These are phyloP conservation scores for Phytophthora quininea DNA, from an alignment of 352 stramenopile genomes.

Conservation along the genomic window DNA sequence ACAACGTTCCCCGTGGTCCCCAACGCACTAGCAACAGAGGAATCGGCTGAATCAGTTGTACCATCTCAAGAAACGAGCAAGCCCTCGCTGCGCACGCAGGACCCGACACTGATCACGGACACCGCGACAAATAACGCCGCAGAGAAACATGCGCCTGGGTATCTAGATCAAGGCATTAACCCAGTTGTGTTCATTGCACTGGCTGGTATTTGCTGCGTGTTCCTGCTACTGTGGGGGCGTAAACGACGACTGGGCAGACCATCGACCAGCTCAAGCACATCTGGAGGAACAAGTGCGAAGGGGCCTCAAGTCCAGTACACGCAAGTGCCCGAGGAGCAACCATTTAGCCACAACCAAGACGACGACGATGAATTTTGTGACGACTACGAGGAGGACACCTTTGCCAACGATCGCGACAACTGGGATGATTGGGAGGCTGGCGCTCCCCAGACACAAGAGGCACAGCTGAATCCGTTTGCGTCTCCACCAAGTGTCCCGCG, in stretches of 20 bases:
- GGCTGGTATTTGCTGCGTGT: constrained; percentile 58
- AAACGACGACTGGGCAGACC: constrained; percentile 41
- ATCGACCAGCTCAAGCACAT: constrained; percentile 16
- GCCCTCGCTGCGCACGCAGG: constrained; percentile 42
- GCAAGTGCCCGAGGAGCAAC: constrained; percentile 58
- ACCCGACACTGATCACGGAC: constrained; percentile 26
- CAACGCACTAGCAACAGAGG: no score
- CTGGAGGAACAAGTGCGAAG: constrained; percentile 11
- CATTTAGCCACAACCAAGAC: constrained; percentile 45
- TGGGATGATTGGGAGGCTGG: constrained; percentile 80
- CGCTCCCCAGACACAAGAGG: constrained; percentile 36
- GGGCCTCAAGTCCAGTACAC: constrained; percentile 66
- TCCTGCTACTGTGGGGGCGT: constrained; percentile 57
- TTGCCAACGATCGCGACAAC: constrained; percentile 50
- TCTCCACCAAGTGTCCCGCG: constrained; percentile 16
- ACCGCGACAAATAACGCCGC: constrained; percentile 18
- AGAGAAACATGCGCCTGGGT: constrained; percentile 14
- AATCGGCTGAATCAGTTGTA: no score
- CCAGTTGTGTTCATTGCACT: constrained; percentile 49
- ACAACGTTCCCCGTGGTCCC: no score
- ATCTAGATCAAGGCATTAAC: constrained; percentile 48
- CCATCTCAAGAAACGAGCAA: constrained; percentile 20
- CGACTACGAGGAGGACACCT: constrained; percentile 53
- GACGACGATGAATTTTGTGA: constrained; percentile 57
- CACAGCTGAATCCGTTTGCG: constrained; percentile 56